A percentile compares a stretch with the other conserved stretches of the same genome.
These are phyloP conservation scores for Thielaviopsis cerberus DNA, from an alignment of 2,329 filamentous ascomycete genomes.

Conservation along the genomic window DNA sequence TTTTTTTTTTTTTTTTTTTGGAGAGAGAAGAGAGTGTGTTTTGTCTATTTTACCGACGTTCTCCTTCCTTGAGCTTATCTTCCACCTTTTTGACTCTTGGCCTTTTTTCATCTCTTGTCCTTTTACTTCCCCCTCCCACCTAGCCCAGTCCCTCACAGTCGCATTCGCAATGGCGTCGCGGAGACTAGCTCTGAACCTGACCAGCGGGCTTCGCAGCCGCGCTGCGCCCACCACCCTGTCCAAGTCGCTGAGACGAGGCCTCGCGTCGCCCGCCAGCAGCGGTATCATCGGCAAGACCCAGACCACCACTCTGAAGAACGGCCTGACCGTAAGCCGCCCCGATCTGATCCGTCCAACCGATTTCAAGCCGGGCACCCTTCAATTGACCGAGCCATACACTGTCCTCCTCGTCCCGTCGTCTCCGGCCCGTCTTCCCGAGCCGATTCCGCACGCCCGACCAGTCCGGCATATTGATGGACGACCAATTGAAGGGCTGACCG, in stretches of 20 bases:
- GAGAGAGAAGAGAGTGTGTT: slow-evolving; percentile 1
- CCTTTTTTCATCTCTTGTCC: slow-evolving; percentile 13
- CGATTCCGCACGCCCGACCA: neutral
- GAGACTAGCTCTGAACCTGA: slow-evolving; percentile 88
- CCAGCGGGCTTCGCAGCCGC: slow-evolving; percentile 75
- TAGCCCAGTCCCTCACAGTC: slow-evolving; percentile 27
- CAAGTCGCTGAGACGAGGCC: slow-evolving; percentile 62
- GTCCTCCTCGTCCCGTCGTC: neutral
- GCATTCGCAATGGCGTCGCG: slow-evolving; percentile 68
- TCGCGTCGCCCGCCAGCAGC: slow-evolving; percentile 63
- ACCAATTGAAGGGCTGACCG: slow-evolving; percentile 21
- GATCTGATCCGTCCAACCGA: neutral
- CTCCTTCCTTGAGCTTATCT: slow-evolving; percentile 1
- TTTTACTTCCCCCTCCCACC: slow-evolving; percentile 3
- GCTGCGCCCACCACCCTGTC: slow-evolving; percentile 67
- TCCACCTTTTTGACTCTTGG: slow-evolving; percentile 3
- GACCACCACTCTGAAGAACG: slow-evolving; percentile 91
- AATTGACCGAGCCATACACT: slow-evolving; percentile 15
- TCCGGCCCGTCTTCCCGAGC: neutral
- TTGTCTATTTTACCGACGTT: slow-evolving; percentile 1
- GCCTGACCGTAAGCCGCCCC: slow-evolving; percentile 57
- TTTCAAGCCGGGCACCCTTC: slow-evolving; percentile 5
- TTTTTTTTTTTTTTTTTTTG: slow-evolving; percentile 15
- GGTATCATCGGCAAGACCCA: slow-evolving; percentile 59
- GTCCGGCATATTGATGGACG: slow-evolving; percentile 15